Evolutionary conservation across 768 basidiomycete genomes (phyloP), one percentile per base, ranked within the genome.

Genomic region (Xerocomellus chrysenteron): DNA sequence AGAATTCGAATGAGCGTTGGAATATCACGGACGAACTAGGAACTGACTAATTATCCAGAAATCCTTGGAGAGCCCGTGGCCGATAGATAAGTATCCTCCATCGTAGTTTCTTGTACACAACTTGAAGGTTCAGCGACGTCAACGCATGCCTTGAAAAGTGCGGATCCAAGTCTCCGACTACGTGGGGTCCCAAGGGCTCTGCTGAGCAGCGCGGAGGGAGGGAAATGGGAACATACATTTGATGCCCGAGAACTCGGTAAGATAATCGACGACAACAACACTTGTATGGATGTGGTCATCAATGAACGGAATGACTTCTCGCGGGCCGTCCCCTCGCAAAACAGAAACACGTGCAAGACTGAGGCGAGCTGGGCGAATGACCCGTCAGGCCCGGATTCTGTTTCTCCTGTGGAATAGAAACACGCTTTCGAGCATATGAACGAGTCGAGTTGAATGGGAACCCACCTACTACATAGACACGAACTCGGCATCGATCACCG

Each of bases 271-370:
- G 48, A 99, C 93, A 6, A 84, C 81, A 67, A 98, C 95, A 62
- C 92, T 96, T 2, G 94, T 97, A 64, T 97, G 92, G 37, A 98
- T 98, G 65, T 99, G 92, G 65, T 99, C 97, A 63, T 99, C 97
- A 62, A 99, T 97, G 73, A 98, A 97, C 2, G 97, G 96, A 13
- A 88, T 68, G 4, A 92, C 92, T 65, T 88, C 84, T 57, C 2
- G 21, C 21, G 21, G 21, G 21, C 21, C 21, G 21, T 21, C 21
- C 21, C 21, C 21, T 21, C 21, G 21, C 21, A 21, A 21, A 21
- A 21, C 21, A 21, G 21, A 21, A 21, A 21, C 21, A 21, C n/a
- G n/a, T n/a, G n/a, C n/a, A n/a, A n/a, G n/a, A n/a, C n/a, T n/a
- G n/a, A n/a, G n/a, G n/a, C n/a, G n/a, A n/a, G n/a, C n/a, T n/a